Percentiles rank a stretch among this genome's conserved stretches.
These are phyloP conservation scores for Brassica carinata DNA, from an alignment of 345 rosid species.

Conservation along the genomic window DNA sequence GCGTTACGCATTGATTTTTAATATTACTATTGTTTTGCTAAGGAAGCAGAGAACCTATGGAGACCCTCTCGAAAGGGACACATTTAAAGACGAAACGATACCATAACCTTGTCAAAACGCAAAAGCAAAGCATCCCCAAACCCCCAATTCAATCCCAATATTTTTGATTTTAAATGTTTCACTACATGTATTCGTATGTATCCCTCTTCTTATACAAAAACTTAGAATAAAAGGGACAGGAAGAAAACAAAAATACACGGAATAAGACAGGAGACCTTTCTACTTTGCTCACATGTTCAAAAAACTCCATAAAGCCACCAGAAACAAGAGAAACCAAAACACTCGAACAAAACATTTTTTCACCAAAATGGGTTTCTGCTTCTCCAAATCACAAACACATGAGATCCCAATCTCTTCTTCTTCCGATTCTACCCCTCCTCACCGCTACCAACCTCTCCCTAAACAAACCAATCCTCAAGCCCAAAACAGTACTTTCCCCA, in stretches of 20 bases:
- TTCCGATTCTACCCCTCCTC: conserved; percentile 50
- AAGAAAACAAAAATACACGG: not conserved
- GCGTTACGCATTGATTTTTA: not conserved
- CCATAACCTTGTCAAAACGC: conserved; percentile 36
- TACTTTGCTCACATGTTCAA: conserved; percentile 24
- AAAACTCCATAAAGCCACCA: not conserved
- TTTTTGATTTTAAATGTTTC: not conserved
- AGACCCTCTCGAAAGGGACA: conserved; percentile 20
- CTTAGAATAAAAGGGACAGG: not conserved
- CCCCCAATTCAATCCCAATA: not conserved
- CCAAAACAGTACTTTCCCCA: not conserved
- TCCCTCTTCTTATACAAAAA: not conserved
- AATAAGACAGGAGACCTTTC: conserved; percentile 33
- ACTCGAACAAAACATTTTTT: conserved; percentile 6
- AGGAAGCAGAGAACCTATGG: conserved; percentile 16
- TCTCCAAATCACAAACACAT: conserved; percentile 43
- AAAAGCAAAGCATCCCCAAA: conserved; percentile 39
- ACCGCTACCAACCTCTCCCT: conserved; percentile 58
- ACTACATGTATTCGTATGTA: not conserved
- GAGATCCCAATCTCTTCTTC: conserved; percentile 66
- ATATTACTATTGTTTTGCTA: not conserved
- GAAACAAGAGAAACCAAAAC: conserved; percentile 25
- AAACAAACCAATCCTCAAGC: conserved; percentile 27
- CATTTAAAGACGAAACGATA: conserved; percentile 13
- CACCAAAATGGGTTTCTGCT: conserved; percentile 54